These are phyloP conservation scores for Pseudohyphozyma bogoriensis DNA, from an alignment of 768 basidiomycete genomes.

Conservation along the genomic window DNA sequence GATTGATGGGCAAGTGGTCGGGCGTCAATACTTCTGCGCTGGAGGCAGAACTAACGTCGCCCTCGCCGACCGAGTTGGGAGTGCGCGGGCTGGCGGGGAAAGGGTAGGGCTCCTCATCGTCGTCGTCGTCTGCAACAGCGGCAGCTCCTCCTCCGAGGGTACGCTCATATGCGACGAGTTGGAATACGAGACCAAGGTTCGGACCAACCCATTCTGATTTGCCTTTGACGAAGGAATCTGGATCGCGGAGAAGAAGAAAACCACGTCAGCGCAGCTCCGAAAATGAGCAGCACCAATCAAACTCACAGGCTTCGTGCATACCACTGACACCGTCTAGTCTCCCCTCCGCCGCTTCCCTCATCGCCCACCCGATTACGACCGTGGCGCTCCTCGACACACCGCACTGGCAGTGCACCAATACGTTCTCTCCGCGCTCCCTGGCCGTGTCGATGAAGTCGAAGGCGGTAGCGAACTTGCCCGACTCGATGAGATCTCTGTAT, in stretches of 20 bases:
- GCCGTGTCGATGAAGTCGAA: constrained; percentile 74
- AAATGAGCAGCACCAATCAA: too few species aligned
- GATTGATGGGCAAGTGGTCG: constrained; percentile 13
- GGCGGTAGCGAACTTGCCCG: constrained; percentile 61
- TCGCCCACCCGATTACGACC: constrained; percentile 78
- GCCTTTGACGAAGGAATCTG: constrained; percentile 68
- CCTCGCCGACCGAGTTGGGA: constrained; percentile 10
- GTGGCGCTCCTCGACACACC: constrained; percentile 87
- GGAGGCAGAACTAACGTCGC: neutral
- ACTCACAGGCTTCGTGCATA: constrained; percentile 66
- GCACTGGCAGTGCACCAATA: constrained; percentile 57
- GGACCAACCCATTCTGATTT: constrained; percentile 81
- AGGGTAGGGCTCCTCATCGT: constrained; percentile 14
- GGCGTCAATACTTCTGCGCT: constrained; percentile 15
- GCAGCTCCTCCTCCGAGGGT: constrained; percentile 31
- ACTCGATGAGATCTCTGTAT: constrained; percentile 68
- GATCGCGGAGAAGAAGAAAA: rapidly evolving
- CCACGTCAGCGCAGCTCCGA: neutral
- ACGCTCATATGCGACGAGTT: constrained; percentile 83
- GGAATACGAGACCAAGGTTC: constrained; percentile 93
- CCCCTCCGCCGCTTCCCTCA: constrained; percentile 65
- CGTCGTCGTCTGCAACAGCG: constrained; percentile 9
- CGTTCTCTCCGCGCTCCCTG: constrained; percentile 55
- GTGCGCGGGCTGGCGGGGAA: constrained; percentile 10
- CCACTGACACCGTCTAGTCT: constrained; percentile 40